Base-by-base conservation (phyloP, 2,329 filamentous ascomycete species). In the Aspergillus sp. region DNA sequence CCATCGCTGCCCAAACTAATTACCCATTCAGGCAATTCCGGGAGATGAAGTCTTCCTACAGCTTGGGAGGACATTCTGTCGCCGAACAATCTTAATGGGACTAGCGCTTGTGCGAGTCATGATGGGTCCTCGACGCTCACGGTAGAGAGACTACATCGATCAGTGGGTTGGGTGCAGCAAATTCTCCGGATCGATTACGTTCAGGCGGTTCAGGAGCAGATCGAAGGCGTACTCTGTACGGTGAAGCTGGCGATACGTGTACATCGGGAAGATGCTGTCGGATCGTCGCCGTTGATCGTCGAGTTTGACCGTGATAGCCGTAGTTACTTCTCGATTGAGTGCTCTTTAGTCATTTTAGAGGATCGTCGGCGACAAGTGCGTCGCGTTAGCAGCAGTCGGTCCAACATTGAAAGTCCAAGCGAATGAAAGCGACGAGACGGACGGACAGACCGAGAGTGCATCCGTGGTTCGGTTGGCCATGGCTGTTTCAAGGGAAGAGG, bases 211-310 rank as follows among this genome's bases (percentile, higher is more conserved):
- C 6, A 29, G 11, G 25, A 11, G 2, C 3, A 29, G 25, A 29
- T 29, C 9, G 7, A 29, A 29, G 7, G 25, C 9, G 3, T 29
- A n/a, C n/a, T n/a, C n/a, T n/a, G 38, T 9, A 23, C 17, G 45
- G n/a, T 19, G 25, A 29, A 41, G 36, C 25, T 40, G 5, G 31
- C 44, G 17, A 42, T 13, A 47, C 21, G 43, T 38, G 21, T 38
- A 40, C 17, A 23, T 17, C 5, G 16, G 20, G 21, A 17, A 34
- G 17, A 43, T 31, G 20, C 29, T 17, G 44, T 16, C 43, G 44
- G 50, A 53, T 50, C 50, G 46, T 17, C 44, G 40, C 44, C 34
- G 25, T 46, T 43, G 47, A 51, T 51, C 47, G n/a, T 44, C 44
- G 20, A 38, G 17, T 9, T 45, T 43, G 40, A 40, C 20, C 14